Evolutionary conservation across 192 early-diverging fungal genomes (phyloP).

Genomic region (Endogone sp.): DNA sequence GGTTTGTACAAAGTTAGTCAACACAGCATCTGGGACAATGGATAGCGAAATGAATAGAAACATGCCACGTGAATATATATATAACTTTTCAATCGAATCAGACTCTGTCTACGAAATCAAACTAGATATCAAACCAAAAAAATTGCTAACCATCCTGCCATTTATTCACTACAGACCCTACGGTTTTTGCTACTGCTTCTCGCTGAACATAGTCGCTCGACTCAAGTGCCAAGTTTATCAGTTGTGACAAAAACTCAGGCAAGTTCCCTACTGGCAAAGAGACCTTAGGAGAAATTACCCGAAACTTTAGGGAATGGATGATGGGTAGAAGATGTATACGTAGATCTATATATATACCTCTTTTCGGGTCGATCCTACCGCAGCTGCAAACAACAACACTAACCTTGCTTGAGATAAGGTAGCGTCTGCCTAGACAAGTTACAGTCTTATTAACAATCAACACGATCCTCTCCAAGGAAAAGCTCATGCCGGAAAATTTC

Average conservation of each 20-base stretch:
- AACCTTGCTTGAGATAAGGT: constrained; percentile 11
- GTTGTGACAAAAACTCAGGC: constrained; percentile 32
- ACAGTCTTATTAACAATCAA: constrained; percentile 3
- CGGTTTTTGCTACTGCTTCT: constrained; percentile 48
- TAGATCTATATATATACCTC: constrained; percentile 18
- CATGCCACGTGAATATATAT: too few species aligned
- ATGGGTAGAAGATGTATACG: not conserved
- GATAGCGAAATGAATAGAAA: not conserved
- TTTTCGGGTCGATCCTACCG: constrained; percentile 15
- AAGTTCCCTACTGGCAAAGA: constrained; percentile 42
- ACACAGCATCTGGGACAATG: constrained; percentile 15
- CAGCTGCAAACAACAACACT: constrained; percentile 14
- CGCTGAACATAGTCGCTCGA: constrained; percentile 36
- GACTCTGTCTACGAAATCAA: too few species aligned
- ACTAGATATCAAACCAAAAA: not conserved
- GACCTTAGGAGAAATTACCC: constrained; percentile 28
- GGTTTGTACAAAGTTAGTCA: constrained; percentile 21
- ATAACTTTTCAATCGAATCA: too few species aligned
- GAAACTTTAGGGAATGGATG: not conserved
- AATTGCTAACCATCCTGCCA: constrained; percentile 28
- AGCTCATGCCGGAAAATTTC: too few species aligned
- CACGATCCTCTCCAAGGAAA: too few species aligned
- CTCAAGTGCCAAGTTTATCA: constrained; percentile 37
- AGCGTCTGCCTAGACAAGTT: constrained; percentile 14
- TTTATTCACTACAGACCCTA: constrained; percentile 69